phyloP scores from a whole-genome alignment of 1,284 basidiomycete genomes.

The Marasmius sp. region DNA sequence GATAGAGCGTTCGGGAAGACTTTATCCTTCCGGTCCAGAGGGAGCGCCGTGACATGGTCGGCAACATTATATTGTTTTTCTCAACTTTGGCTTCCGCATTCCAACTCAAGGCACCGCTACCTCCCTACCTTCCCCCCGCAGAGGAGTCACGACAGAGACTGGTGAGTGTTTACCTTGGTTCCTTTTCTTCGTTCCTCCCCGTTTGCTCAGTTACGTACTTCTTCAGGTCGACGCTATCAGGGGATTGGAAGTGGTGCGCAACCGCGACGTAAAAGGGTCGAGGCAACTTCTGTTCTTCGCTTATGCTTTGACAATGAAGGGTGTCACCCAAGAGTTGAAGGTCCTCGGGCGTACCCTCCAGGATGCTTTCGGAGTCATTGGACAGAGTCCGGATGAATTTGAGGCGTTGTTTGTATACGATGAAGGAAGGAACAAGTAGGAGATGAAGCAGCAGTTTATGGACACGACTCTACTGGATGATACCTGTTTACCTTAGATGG shows the following conservation, averaged over 20 bases:
- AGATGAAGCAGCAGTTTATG: conserved; percentile 25
- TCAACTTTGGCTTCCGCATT: conserved; percentile 87
- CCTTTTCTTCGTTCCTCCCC: neutral
- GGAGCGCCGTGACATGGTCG: conserved; percentile 89
- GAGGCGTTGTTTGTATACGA: conserved; percentile 59
- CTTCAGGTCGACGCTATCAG: conserved; percentile 77
- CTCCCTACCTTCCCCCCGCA: conserved; percentile 93
- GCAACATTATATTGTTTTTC: conserved; percentile 92
- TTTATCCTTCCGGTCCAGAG: conserved; percentile 89
- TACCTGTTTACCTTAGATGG: neutral
- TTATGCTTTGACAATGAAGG: conserved; percentile 91
- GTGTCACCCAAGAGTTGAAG: conserved; percentile 86
- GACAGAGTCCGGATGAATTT: conserved; percentile 67
- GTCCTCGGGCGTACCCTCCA: conserved; percentile 77
- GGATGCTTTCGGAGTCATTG: conserved; percentile 86
- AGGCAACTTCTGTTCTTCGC: conserved; percentile 91
- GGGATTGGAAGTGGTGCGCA: conserved; percentile 82
- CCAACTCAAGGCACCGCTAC: conserved; percentile 86
- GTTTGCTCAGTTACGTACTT: neutral
- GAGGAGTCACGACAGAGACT: conserved; percentile 79
- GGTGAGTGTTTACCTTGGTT: conserved; percentile 39
- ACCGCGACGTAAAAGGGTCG: conserved; percentile 70
- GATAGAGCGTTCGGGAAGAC: conserved; percentile 74
- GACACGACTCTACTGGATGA: conserved; percentile 3
- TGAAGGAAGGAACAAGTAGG: conserved; percentile 18